Percentiles rank a stretch among this genome's conserved stretches.
phyloP scores from a whole-genome alignment of 2,329 filamentous ascomycete species.

The Cyphellophora attinorum region DNA sequence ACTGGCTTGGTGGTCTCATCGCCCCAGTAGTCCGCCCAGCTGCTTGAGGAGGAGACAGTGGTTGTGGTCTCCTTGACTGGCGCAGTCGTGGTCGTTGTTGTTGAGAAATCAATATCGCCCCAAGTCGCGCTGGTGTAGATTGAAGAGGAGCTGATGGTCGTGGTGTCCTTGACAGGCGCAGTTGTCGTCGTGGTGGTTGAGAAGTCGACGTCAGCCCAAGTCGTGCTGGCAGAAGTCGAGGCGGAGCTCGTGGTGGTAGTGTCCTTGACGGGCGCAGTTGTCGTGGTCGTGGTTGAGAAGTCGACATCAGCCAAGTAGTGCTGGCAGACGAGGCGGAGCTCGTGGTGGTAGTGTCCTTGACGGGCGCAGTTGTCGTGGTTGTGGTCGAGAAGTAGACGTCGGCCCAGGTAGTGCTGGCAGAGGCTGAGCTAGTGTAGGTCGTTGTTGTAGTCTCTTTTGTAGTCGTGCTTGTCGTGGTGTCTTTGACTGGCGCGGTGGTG shows the following conservation, averaged over 20 bases:
- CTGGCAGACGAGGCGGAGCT: conserved; percentile 3
- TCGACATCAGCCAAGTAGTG: conserved; percentile 1
- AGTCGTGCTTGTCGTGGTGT: conserved; percentile 1
- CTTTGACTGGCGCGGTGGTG: conserved; percentile 3
- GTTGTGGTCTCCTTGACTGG: conserved; percentile 23
- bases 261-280: conserved; percentile 20
- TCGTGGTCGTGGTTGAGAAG: conserved; percentile 22
- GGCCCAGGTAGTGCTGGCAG: conserved; percentile 10
- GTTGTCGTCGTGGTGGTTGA: conserved; percentile 5
- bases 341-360: conserved; percentile 9
- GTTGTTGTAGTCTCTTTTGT: too few relatives aligned
- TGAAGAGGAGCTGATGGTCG: conserved; percentile 22
- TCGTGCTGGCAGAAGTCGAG: conserved; percentile 30
- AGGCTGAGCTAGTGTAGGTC: background rate
- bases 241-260: conserved; percentile 23
- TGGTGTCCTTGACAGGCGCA: conserved; percentile 20
- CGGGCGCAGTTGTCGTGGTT: too few relatives aligned
- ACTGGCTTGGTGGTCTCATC: too few relatives aligned
- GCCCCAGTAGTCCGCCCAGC: conserved; percentile 31
- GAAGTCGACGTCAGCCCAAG: conserved; percentile 25
- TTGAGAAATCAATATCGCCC: conserved; percentile 22
- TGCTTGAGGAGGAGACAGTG: conserved; percentile 20
- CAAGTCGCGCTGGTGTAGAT: conserved; percentile 31
- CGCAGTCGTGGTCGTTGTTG: conserved; percentile 8
- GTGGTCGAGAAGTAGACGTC: conserved; percentile 29